Evolutionary conservation across 768 basidiomycete species (phyloP).

Genomic region (Pleurotus djamor): DNA sequence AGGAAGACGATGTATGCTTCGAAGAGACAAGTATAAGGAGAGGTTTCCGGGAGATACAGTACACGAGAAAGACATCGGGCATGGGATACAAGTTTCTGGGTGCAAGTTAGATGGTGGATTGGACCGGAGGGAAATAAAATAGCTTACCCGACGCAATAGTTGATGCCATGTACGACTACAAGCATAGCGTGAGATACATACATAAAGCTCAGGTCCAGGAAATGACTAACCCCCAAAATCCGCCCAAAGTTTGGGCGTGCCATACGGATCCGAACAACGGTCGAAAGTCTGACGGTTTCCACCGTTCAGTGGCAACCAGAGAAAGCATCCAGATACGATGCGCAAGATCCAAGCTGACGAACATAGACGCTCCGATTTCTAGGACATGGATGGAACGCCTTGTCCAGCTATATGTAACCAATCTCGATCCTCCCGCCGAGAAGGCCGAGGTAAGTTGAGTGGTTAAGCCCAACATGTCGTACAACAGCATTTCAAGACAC

Average conservation of each 20-base stretch:
- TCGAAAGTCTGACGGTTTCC: background rate
- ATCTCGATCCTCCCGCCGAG: background rate
- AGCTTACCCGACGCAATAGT: slow-evolving; percentile 20
- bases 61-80: background rate
- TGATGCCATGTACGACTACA: slow-evolving; percentile 30
- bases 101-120: background rate
- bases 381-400: background rate
- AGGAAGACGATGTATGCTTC: slow-evolving; percentile 28
- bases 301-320: background rate
- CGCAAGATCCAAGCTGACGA: background rate
- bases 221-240: slow-evolving; percentile 28
- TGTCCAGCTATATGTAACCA: background rate
- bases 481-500: background rate
- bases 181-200: background rate
- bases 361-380: background rate
- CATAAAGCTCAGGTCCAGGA: background rate
- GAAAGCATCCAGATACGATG: background rate
- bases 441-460: background rate
- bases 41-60: slow-evolving; percentile 16
- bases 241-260: slow-evolving; percentile 24
- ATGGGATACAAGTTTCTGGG: background rate
- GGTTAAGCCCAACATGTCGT: background rate
- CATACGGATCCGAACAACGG: slow-evolving; percentile 20
- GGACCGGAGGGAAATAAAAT: background rate
- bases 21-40: slow-evolving; percentile 18